These are phyloP conservation scores for Aspergillus egyptiacus DNA, from an alignment of 495 filamentous ascomycete genomes.

Conservation along the genomic window DNA sequence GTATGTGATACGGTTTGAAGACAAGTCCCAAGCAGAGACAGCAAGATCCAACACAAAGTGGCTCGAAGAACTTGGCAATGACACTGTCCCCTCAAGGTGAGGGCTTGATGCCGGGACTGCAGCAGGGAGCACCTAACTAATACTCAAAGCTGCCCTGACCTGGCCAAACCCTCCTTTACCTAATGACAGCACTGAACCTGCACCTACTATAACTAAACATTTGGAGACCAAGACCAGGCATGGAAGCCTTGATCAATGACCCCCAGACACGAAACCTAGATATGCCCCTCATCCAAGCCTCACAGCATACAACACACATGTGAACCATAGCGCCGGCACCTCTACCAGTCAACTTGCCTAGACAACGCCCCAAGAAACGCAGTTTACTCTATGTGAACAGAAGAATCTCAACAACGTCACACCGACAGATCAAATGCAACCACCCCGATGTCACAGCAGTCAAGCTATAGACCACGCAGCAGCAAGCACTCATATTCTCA, in stretches of 20 bases:
- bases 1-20: background rate
- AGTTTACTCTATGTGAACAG: conserved; percentile 26
- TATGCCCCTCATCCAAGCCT: conserved; percentile 25
- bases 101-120: conserved; percentile 20
- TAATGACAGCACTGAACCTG: conserved; percentile 23
- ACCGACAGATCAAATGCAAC: conserved; percentile 22
- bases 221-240: conserved; percentile 21
- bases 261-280: conserved; percentile 22
- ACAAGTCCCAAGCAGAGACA: background rate
- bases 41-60: background rate
- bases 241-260: conserved; percentile 30
- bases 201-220: conserved; percentile 27
- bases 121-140: conserved; percentile 16
- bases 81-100: conserved; percentile 13
- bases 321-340: conserved; percentile 27
- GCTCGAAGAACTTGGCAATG: conserved; percentile 1
- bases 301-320: conserved; percentile 13
- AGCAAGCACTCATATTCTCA: conserved; percentile 21
- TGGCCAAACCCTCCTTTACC: conserved; percentile 2
- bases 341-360: conserved; percentile 18
- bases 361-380: conserved; percentile 2
- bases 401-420: conserved; percentile 21
- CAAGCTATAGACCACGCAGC: conserved; percentile 22
- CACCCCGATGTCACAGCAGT: conserved; percentile 21
- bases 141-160: conserved; percentile 14